These are phyloP conservation scores for Ceratocystis alfenasii DNA, from an alignment of 2,329 filamentous ascomycete genomes.

Conservation along the genomic window DNA sequence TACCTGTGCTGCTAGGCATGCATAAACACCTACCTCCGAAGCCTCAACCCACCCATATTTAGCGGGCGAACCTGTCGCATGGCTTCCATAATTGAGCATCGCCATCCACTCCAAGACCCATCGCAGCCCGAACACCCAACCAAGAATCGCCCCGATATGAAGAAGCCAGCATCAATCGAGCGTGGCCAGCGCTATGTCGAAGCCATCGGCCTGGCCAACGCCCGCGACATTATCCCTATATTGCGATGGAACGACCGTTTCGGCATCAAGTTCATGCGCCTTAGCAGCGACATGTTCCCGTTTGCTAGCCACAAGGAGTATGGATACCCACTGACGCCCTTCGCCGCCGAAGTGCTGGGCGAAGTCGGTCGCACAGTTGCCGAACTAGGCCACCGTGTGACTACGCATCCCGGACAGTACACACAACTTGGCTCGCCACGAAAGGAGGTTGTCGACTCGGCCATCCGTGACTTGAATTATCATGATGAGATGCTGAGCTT, in stretches of 20 bases:
- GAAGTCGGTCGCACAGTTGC: conserved; percentile 66
- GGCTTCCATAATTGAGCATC: conserved; percentile 77
- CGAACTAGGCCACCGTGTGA: conserved; percentile 70
- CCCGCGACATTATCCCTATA: conserved; percentile 73
- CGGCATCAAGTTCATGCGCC: conserved; percentile 79
- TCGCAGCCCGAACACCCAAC: conserved; percentile 65
- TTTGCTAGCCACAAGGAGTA: conserved; percentile 83
- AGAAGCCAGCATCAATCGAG: conserved; percentile 51
- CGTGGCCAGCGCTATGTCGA: conserved; percentile 65
- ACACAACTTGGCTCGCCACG: conserved; percentile 82
- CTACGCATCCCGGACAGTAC: conserved; percentile 84
- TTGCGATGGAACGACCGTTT: conserved; percentile 85
- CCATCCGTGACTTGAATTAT: conserved; percentile 73
- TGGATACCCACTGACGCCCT: conserved; percentile 73
- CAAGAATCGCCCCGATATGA: conserved; percentile 75
- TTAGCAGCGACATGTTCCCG: conserved; percentile 94
- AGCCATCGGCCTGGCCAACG: conserved; percentile 66
- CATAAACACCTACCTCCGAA: conserved; percentile 80
- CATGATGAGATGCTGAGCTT: conserved; percentile 75
- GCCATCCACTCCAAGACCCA: conserved; percentile 66
- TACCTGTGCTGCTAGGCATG: conserved; percentile 49
- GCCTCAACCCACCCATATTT: conserved; percentile 72
- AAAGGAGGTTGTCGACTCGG: conserved; percentile 60
- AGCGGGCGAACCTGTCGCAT: conserved; percentile 86
- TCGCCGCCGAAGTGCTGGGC: conserved; percentile 64